Base-by-base conservation (phyloP, 495 filamentous ascomycete species). In the Mycothermus thermophilus region DNA sequence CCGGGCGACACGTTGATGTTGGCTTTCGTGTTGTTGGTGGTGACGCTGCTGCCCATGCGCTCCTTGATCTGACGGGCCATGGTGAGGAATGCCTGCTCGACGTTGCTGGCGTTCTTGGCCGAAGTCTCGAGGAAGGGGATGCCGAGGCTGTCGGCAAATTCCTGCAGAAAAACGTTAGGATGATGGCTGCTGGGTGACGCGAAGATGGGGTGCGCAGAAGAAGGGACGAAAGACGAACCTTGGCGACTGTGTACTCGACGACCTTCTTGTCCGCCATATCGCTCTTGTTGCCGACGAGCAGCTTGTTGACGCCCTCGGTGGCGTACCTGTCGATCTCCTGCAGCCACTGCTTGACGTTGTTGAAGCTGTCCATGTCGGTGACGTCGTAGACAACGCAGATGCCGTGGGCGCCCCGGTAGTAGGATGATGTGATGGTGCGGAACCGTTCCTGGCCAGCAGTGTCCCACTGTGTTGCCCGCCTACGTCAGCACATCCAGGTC, bases 251-350 rank as follows among this genome's bases (percentile, higher is more conserved):
- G 74, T 97, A 96, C 57, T 96, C 92, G 26, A 97, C 90, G 8
- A 96, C 92, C 69, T 96, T 97, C 80, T 97, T 96, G 64, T 97
- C 90, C 46, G 90, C 76, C 83, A 97, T 96, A 82, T 97, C 90
- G 60, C 83, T 92, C 79, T 97, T 97, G 77, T 97, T 97, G 50
- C 90, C 90, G 36, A 97, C 90, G 37, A 97, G 77, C 32, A 97
- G 75, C 67, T 96, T 96, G 73, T 96, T 97, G 50, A 97, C 90
- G 50, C 92, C 92, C 62, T 97, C 90, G 35, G 90, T 96, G 42
- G 90, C 90, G 50, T 97, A 96, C 50, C 92, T 77, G 64, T 97
- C 92, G 46, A 97, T 97, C 66, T 97, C 92, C 58, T 96, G 92
- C 39, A 97, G 79, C 90, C 90, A 97, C 71, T 96, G 92, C 80